Conservation (phyloP, 305 asterid species). For the Coffea humblotiana region DNA sequence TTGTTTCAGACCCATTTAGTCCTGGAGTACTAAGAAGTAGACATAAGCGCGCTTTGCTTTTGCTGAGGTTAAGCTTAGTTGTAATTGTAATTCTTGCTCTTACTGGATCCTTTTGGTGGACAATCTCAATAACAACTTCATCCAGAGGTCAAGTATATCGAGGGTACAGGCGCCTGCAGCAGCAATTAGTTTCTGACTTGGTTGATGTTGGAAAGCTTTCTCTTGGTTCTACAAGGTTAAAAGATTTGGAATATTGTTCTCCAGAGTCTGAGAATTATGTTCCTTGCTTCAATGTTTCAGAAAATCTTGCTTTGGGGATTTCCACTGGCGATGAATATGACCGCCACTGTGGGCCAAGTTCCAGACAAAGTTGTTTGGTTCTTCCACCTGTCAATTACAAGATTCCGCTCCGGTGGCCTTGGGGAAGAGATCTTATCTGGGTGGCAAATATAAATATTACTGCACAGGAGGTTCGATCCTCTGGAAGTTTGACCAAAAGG, state of each 20-base stretch:
- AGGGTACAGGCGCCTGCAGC: conserved; percentile 83
- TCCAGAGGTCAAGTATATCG: conserved; percentile 70
- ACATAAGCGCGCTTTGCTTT: conserved; percentile 50
- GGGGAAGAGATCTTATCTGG: conserved; percentile 96
- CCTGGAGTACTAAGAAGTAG: conserved; percentile 58
- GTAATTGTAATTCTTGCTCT: conserved; percentile 78
- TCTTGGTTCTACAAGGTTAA: conserved; percentile 56
- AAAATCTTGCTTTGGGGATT: conserved; percentile 67
- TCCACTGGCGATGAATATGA: conserved; percentile 64
- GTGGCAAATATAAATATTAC: conserved; percentile 92
- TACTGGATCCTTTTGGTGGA: conserved; percentile 92
- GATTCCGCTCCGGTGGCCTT: conserved; percentile 91
- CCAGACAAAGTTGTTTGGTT: conserved; percentile 77
- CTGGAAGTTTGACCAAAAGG: conserved; percentile 97
- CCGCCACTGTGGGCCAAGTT: conserved; percentile 66
- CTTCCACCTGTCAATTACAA: conserved; percentile 79
- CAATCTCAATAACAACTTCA: conserved; percentile 66
- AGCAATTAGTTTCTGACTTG: conserved; percentile 78
- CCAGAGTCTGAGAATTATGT: conserved; percentile 77
- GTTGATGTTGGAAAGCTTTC: conserved; percentile 86
- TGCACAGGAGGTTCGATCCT: conserved; percentile 92
- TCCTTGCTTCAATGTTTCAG: conserved; percentile 88
- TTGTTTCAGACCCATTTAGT: conserved; percentile 66
- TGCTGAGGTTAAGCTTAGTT: conserved; percentile 70
- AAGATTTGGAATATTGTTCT: conserved; percentile 77